Percentiles rank a stretch among this genome's conserved stretches.
phyloP scores from a whole-genome alignment of 2,329 filamentous ascomycete genomes.

The Byssoonygena ceratinophila region DNA sequence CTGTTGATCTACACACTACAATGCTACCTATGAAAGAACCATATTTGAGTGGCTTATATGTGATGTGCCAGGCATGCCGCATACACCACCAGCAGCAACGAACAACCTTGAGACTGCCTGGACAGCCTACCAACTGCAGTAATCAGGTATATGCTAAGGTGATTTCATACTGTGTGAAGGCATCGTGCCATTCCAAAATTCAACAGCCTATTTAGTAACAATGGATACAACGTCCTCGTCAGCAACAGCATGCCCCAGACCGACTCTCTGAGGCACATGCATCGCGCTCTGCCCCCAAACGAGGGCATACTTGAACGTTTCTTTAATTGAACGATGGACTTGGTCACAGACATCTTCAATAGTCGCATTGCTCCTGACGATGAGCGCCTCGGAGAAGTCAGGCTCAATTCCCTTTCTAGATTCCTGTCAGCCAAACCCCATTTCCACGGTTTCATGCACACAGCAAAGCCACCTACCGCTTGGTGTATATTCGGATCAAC shows the following conservation, averaged over 20 bases:
- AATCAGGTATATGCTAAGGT: too few species aligned
- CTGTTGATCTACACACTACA: background rate
- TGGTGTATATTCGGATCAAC: constrained; percentile 89
- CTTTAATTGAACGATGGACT: constrained; percentile 87
- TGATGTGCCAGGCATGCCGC: background rate
- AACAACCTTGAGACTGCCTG: too few species aligned
- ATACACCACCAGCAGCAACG: background rate
- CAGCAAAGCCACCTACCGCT: constrained; percentile 41
- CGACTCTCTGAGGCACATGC: constrained; percentile 88
- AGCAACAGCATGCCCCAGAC: constrained; percentile 65
- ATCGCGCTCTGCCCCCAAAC: constrained; percentile 96
- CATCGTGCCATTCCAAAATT: background rate
- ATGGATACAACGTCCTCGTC: constrained; percentile 61
- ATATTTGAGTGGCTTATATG: background rate
- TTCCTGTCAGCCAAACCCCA: background rate
- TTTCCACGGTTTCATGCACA: background rate
- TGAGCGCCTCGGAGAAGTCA: constrained; percentile 80
- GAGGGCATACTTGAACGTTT: constrained; percentile 96
- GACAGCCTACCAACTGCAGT: too few species aligned
- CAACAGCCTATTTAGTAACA: constrained; percentile 39
- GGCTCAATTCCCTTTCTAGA: constrained; percentile 75
- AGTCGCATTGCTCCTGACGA: constrained; percentile 75
- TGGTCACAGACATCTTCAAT: constrained; percentile 97
- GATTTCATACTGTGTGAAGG: background rate
- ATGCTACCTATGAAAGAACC: too few species aligned